Conservation (phyloP, 768 basidiomycete species). For the Lactifluus piperatus region DNA sequence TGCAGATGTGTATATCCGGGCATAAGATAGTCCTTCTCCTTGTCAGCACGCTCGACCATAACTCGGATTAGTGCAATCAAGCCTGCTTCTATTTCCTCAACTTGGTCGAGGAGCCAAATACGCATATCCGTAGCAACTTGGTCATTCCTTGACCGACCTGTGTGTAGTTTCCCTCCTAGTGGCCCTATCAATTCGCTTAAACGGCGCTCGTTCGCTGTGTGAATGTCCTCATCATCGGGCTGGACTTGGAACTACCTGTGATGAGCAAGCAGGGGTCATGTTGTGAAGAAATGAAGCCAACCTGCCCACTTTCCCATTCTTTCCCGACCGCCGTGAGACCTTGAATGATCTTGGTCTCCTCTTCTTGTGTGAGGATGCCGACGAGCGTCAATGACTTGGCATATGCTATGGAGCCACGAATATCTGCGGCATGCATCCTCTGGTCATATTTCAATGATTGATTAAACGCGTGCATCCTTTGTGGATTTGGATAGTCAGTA, state of each 20-base stretch:
- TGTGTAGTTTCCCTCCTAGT: constrained; percentile 92
- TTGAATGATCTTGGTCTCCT: constrained; percentile 60
- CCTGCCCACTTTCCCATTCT: constrained; percentile 80
- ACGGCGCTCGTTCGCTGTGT: constrained; percentile 95
- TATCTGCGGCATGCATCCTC: constrained; percentile 88
- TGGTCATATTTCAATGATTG: constrained; percentile 93
- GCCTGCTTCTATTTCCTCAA: constrained; percentile 51
- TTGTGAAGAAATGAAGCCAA: constrained; percentile 29
- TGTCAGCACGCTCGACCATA: constrained; percentile 87
- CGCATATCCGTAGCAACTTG: constrained; percentile 99
- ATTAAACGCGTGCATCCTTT: constrained; percentile 95
- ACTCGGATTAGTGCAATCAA: constrained; percentile 77
- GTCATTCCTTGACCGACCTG: constrained; percentile 94
- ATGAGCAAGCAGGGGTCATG: background rate
- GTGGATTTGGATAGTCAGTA: constrained; percentile 8
- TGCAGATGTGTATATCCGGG: constrained; percentile 98
- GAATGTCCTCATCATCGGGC: constrained; percentile 96
- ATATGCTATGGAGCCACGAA: constrained; percentile 92
- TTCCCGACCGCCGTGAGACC: constrained; percentile 68
- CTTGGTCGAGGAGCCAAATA: constrained; percentile 84
- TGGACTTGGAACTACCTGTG: constrained; percentile 56
- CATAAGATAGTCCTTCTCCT: constrained; percentile 82
- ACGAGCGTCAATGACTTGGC: constrained; percentile 76
- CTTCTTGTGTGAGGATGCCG: constrained; percentile 72
- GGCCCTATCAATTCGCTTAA: constrained; percentile 89